These are phyloP conservation scores for Thalassiosira hispida DNA, from an alignment of 352 stramenopile species.

Conservation along the genomic window DNA sequence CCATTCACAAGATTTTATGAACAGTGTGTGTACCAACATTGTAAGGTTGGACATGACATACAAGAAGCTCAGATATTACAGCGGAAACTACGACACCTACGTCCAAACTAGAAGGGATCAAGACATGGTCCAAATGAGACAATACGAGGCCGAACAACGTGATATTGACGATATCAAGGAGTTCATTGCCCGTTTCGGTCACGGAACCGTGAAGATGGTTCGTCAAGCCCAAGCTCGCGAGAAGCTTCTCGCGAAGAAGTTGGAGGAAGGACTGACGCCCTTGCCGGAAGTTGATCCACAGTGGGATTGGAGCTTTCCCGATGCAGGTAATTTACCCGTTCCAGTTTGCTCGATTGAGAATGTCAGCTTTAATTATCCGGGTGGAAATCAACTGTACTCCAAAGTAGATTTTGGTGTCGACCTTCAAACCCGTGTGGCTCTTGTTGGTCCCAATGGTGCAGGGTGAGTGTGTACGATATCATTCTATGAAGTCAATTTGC, in stretches of 20 bases:
- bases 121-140: slow-evolving; percentile 84
- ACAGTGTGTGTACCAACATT: slow-evolving; percentile 98
- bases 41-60: slow-evolving; percentile 91
- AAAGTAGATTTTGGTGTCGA: slow-evolving; percentile 96
- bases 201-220: slow-evolving; percentile 97
- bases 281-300: slow-evolving; percentile 89
- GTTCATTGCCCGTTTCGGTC: slow-evolving; percentile 98
- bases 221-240: slow-evolving; percentile 97
- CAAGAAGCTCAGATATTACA: slow-evolving; percentile 97
- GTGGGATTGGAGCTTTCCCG: slow-evolving; percentile 74
- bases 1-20: slow-evolving; percentile 99
- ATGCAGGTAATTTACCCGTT: slow-evolving; percentile 88
- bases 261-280: slow-evolving; percentile 93
- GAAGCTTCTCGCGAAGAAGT: slow-evolving; percentile 97
- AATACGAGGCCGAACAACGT: slow-evolving; percentile 95
- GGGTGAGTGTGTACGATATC: slow-evolving; percentile 24
- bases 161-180: slow-evolving; percentile 99
- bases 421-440: slow-evolving; percentile 94
- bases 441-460: slow-evolving; percentile 96
- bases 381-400: slow-evolving; percentile 88
- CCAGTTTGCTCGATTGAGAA: slow-evolving; percentile 96
- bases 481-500: neutral
- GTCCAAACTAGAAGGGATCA: slow-evolving; percentile 95
- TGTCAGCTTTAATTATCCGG: slow-evolving; percentile 93
- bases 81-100: slow-evolving; percentile 98